Evolutionary conservation across 2,329 filamentous ascomycete genomes (phyloP).

Genomic region (Apiospora kogelbergensis): DNA sequence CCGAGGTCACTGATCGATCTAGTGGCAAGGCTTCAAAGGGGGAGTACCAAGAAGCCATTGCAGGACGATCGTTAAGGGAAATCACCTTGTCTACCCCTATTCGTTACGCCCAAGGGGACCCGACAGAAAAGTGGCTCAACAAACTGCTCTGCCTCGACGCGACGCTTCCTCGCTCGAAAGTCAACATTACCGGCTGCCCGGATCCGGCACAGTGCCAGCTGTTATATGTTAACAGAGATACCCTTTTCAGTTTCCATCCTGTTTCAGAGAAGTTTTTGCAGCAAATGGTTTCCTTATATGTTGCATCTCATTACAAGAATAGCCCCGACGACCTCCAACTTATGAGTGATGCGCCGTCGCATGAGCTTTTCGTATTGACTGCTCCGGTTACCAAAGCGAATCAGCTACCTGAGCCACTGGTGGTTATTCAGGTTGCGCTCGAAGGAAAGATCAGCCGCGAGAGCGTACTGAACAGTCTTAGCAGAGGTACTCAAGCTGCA

Average conservation of each 20-base stretch:
- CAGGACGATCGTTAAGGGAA: constrained; percentile 81
- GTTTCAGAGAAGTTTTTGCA: constrained; percentile 97
- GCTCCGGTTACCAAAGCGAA: constrained; percentile 78
- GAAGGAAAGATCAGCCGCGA: constrained; percentile 94
- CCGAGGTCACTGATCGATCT: constrained; percentile 72
- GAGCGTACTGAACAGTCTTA: constrained; percentile 87
- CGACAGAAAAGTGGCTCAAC: constrained; percentile 96
- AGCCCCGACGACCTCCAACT: constrained; percentile 58
- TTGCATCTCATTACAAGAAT: constrained; percentile 88
- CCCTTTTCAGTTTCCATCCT: constrained; percentile 95
- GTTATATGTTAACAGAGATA: constrained; percentile 92
- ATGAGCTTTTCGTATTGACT: constrained; percentile 93
- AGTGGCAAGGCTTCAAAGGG: constrained; percentile 73
- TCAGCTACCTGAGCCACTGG: constrained; percentile 86
- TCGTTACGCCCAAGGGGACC: constrained; percentile 86
- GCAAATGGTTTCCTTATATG: constrained; percentile 97
- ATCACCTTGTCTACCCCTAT: constrained; percentile 94
- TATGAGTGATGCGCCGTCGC: constrained; percentile 95
- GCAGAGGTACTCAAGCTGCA: constrained; percentile 81
- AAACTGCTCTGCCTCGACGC: constrained; percentile 90
- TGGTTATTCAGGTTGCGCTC: constrained; percentile 89
- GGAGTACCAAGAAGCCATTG: constrained; percentile 55
- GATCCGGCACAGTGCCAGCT: constrained; percentile 91
- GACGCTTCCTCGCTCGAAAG: constrained; percentile 76
- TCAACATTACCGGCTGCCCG: constrained; percentile 75